A percentile compares a stretch with the other conserved stretches of the same genome.
These are phyloP conservation scores for Globisporangium okanoganense DNA, from an alignment of 352 stramenopile species.

Conservation along the genomic window DNA sequence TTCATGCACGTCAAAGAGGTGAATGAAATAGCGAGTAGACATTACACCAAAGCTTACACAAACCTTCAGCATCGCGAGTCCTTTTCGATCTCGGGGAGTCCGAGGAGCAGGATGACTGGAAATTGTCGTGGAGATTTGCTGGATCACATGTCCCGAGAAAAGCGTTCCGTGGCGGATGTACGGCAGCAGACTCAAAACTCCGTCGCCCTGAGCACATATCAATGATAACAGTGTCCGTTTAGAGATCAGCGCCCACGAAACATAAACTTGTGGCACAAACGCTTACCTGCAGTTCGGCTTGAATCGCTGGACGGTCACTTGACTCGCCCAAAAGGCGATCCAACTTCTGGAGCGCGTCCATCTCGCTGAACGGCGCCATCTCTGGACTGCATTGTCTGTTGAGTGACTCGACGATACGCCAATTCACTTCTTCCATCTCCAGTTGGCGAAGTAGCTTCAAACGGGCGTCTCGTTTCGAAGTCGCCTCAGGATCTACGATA, in stretches of 20 bases:
- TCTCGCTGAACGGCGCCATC: slow-evolving; percentile 45
- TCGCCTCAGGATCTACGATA: not conserved
- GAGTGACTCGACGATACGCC: slow-evolving; percentile 38
- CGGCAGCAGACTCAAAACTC: slow-evolving; percentile 67
- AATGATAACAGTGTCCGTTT: not conserved
- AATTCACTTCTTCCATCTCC: slow-evolving; percentile 47
- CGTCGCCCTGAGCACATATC: slow-evolving; percentile 26
- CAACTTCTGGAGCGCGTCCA: slow-evolving; percentile 41
- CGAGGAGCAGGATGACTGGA: slow-evolving; percentile 27
- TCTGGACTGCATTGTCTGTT: slow-evolving; percentile 32
- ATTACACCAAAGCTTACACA: not conserved
- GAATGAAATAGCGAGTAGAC: not conserved
- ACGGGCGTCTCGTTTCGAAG: not conserved
- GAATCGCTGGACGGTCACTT: slow-evolving; percentile 48
- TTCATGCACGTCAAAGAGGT: not conserved
- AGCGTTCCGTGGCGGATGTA: slow-evolving; percentile 70
- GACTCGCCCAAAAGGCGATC: slow-evolving; percentile 40
- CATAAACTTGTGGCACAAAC: not conserved
- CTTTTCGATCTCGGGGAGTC: slow-evolving; percentile 45
- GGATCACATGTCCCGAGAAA: slow-evolving; percentile 51
- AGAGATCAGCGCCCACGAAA: not conserved
- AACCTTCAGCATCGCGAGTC: slow-evolving; percentile 61
- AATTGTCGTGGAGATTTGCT: slow-evolving; percentile 39
- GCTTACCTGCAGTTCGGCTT: slow-evolving; percentile 52
- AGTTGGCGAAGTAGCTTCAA: slow-evolving; percentile 22